A percentile compares a stretch with the other conserved stretches of the same genome.
Evolutionary conservation across 208 protist species (phyloP).

Genomic region (Crithidia fasciculata): DNA sequence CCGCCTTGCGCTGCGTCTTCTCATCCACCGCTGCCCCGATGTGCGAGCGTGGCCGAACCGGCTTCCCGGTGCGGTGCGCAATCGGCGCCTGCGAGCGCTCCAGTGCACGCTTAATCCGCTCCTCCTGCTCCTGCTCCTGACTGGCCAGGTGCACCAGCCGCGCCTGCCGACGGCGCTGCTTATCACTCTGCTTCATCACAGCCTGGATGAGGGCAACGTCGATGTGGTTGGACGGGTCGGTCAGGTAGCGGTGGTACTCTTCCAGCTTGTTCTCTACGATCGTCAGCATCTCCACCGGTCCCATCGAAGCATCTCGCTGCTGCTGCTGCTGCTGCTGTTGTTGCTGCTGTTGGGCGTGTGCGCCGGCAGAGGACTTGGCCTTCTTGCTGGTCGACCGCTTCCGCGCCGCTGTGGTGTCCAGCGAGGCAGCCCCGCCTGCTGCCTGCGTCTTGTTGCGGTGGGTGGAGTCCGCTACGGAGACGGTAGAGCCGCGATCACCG

Average conservation of each 20-base stretch:
- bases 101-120: slow-evolving; percentile 68
- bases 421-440: no score
- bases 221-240: slow-evolving; percentile 63
- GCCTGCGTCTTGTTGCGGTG: neutral
- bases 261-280: slow-evolving; percentile 94
- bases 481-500: no score
- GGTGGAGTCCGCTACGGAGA: no score
- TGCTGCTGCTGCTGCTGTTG: slow-evolving; percentile 20
- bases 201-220: slow-evolving; percentile 70
- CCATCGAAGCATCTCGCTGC: slow-evolving; percentile 67
- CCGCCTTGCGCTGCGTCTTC: slow-evolving; percentile 32
- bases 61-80: slow-evolving; percentile 74
- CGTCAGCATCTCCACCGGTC: slow-evolving; percentile 90
- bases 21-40: slow-evolving; percentile 38
- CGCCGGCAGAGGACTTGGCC: neutral
- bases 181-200: slow-evolving; percentile 87
- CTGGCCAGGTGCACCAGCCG: slow-evolving; percentile 78
- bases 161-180: slow-evolving; percentile 79
- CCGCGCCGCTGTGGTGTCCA: neutral
- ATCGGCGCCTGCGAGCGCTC: slow-evolving; percentile 87
- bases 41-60: slow-evolving; percentile 84
- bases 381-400: slow-evolving; percentile 1
- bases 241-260: slow-evolving; percentile 85
- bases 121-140: slow-evolving; percentile 78
- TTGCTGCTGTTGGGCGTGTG: slow-evolving; percentile 1